A percentile compares a stretch with the other conserved stretches of the same genome.
phyloP scores from a whole-genome alignment of 257 asterid genomes.

The Gynochthodes officinalis region DNA sequence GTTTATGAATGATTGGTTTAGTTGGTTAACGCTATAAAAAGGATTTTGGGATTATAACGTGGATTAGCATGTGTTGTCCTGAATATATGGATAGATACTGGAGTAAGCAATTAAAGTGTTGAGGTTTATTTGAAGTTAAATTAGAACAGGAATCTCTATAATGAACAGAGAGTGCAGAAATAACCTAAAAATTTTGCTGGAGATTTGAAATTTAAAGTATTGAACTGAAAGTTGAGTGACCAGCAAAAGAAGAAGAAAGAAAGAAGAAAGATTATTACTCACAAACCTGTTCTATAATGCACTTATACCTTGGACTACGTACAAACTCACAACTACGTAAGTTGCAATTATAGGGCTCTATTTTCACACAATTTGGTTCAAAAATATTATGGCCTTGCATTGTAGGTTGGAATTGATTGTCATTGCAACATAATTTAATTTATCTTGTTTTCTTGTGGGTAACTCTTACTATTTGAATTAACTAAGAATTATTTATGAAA shows the following conservation, averaged over 20 bases:
- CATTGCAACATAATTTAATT: neutral
- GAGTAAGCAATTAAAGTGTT: neutral
- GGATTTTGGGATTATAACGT: neutral
- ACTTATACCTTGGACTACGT: neutral
- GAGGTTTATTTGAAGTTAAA: neutral
- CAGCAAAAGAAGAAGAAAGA: too few relatives aligned
- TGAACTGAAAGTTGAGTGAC: slow-evolving; percentile 1
- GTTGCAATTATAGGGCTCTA: neutral
- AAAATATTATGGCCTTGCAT: neutral
- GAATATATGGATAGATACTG: neutral
- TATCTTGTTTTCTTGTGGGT: neutral
- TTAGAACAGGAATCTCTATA: neutral
- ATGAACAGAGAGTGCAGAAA: neutral
- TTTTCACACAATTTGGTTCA: neutral
- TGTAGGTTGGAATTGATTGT: neutral
- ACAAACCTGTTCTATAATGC: neutral
- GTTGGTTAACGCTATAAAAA: neutral
- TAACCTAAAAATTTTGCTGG: neutral
- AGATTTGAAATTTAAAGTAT: neutral
- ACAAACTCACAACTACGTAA: neutral
- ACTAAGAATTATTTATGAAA: too few relatives aligned
- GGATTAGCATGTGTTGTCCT: neutral
- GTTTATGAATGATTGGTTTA: neutral
- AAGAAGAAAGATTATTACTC: too few relatives aligned
- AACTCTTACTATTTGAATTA: neutral